Evolutionary conservation across 106 monocot species (phyloP), one percentile per base, ranked within the genome.

Genomic region (Dactylorhiza incarnata): DNA sequence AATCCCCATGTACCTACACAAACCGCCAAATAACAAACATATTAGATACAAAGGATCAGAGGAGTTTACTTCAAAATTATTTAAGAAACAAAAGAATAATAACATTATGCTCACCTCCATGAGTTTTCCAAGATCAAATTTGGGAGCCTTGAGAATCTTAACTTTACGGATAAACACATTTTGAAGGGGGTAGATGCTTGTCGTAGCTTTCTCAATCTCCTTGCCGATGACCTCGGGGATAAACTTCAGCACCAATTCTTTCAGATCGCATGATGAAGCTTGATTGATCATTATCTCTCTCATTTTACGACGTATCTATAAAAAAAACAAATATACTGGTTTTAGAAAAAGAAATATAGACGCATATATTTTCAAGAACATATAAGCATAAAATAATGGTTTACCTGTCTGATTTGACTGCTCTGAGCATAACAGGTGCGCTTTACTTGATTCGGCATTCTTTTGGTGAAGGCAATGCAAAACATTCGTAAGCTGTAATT

Each of bases 401-500:
- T 59, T 77, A 87, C 91, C 91, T 94, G 94, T 78, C 85, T 83
- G 58, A 94, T 91, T 76, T 94, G 94, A 68, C 91, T 91, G 3
- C 85, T 76, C 50, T 95, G 94, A 0, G 94, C 94, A 80, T 95
- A 95, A 29, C 89, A 95, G 24, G 94, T 95, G 1, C 94, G 81
- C 73, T 95, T 95, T 17, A 95, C 94, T 72, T 95, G 94, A 49
- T 95, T 95, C 3, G 85, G 85, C 5, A 91, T 77, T 78, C 94
- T 89, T 77, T 84, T 95, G 0, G 94, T 95, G 74, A 95, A 95
- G 8, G 79, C 94, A 76, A 95, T 95, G 73, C 94, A 95, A 73
- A 95, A 95, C 84, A 95, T 76, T 9, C 94, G 59, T 24, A 95
- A 78, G 7, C 79, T 91, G 67, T 87, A 95, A 59, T 79, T 95